A percentile compares a stretch with the other conserved stretches of the same genome.
These are phyloP conservation scores for Triticum monococcum DNA, from an alignment of 176 grass and related monocot genomes.

Conservation along the genomic window DNA sequence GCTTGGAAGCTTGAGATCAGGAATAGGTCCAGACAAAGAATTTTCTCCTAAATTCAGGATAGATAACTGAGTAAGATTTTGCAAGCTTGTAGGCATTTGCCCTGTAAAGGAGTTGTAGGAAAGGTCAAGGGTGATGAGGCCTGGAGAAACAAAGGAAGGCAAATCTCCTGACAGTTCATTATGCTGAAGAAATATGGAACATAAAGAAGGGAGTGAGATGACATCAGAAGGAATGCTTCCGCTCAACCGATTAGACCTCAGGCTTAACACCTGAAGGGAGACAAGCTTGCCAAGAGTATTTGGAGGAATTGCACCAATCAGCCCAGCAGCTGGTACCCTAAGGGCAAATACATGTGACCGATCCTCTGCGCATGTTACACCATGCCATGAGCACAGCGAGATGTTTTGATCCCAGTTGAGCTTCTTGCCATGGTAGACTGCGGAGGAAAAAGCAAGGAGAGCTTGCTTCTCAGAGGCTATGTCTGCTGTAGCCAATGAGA, in stretches of 20 bases:
- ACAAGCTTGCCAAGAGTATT: constrained; percentile 80
- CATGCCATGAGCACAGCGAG: constrained; percentile 87
- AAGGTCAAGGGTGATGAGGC: constrained; percentile 68
- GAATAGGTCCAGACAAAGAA: constrained; percentile 76
- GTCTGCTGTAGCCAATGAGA: constrained; percentile 38
- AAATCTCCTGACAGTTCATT: constrained; percentile 88
- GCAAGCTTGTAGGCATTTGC: constrained; percentile 56
- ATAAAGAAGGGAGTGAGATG: constrained; percentile 68
- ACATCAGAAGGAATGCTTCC: constrained; percentile 76
- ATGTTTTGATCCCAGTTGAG: constrained; percentile 72
- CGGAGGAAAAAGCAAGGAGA: constrained; percentile 73
- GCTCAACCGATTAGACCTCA: constrained; percentile 75
- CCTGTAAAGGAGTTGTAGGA: constrained; percentile 88
- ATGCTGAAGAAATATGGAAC: constrained; percentile 80
- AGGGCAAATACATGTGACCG: constrained; percentile 53
- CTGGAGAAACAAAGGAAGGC: constrained; percentile 54
- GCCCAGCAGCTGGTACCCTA: constrained; percentile 76
- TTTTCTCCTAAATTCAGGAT: constrained; percentile 69
- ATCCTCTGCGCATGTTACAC: constrained; percentile 65
- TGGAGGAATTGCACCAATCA: constrained; percentile 69
- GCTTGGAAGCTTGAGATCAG: constrained; percentile 60
- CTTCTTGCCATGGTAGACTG: constrained; percentile 56
- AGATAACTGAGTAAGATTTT: constrained; percentile 69
- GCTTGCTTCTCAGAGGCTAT: constrained; percentile 77
- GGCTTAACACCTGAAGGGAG: constrained; percentile 78